phyloP scores from a whole-genome alignment of 495 filamentous ascomycete species.

The Talaromyces liani region DNA sequence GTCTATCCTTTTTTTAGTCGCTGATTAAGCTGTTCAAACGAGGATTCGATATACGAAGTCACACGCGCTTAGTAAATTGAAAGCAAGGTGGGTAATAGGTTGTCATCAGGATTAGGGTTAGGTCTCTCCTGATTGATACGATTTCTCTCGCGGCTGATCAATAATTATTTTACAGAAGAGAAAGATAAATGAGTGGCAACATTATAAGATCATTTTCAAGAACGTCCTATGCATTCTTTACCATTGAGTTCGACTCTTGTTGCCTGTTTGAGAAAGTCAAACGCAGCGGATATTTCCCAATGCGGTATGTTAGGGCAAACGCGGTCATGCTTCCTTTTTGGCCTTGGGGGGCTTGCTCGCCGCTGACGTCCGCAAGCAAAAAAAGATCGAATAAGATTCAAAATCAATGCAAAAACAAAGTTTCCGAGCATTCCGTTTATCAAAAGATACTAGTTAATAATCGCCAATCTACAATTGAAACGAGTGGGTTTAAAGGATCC shows the following conservation, averaged over 20 bases:
- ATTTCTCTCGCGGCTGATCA: background rate
- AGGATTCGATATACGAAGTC: background rate
- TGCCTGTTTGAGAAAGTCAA: background rate
- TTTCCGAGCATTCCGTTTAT: background rate
- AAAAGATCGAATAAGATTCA: background rate
- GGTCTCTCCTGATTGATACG: background rate
- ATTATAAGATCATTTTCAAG: background rate
- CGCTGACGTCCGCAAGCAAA: background rate
- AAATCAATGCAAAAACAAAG: background rate
- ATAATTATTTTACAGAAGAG: background rate
- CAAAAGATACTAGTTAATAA: background rate
- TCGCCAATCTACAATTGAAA: background rate
- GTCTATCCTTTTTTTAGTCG: background rate
- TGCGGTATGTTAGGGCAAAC: constrained; percentile 5
- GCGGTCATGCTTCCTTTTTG: background rate
- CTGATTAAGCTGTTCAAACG: background rate
- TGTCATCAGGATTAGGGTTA: background rate
- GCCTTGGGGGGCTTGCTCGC: background rate
- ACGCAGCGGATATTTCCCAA: background rate
- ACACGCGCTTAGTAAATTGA: background rate
- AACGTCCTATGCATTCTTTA: background rate
- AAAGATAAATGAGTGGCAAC: background rate
- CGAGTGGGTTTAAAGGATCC: too few relatives aligned
- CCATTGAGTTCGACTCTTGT: background rate
- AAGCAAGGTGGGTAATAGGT: background rate